Conservation (phyloP, 495 filamentous ascomycete genomes). For the Xylaria cubensis region DNA sequence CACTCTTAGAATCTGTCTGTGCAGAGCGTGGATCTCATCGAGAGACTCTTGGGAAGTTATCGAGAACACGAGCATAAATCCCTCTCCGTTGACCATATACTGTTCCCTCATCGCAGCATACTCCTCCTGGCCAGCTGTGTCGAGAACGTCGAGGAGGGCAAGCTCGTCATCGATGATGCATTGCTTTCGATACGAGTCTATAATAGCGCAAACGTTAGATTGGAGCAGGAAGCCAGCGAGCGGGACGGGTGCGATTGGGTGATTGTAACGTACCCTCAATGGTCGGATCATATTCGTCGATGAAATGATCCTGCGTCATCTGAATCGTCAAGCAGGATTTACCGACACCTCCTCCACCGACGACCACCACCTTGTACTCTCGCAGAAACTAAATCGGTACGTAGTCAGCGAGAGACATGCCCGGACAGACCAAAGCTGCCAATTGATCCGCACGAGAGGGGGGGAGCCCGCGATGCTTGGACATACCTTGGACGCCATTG, state of each 20-base stretch:
- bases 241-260: conserved; percentile 8
- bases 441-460: conserved; percentile 16
- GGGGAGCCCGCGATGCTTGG: conserved; percentile 12
- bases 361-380: conserved; percentile 99
- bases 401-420: neutral
- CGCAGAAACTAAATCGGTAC: conserved; percentile 78
- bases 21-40: conserved; percentile 97
- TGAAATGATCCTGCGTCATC: conserved; percentile 98
- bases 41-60: conserved; percentile 97
- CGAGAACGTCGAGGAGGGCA: conserved; percentile 94
- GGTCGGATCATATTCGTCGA: conserved; percentile 99
- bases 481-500: conserved; percentile 57
- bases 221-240: neutral
- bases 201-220: conserved; percentile 20
- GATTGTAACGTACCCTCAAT: conserved; percentile 81
- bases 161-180: conserved; percentile 98
- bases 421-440: neutral
- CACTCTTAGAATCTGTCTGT: conserved; percentile 96
- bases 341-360: conserved; percentile 96
- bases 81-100: conserved; percentile 99
- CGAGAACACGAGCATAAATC: conserved; percentile 96
- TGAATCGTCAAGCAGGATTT: conserved; percentile 99
- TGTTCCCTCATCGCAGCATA: conserved; percentile 99
- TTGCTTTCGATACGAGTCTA: conserved; percentile 99
- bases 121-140: conserved; percentile 98